Percentiles rank a stretch among this genome's conserved stretches.
Evolutionary conservation across 192 early-diverging fungal species (phyloP).

Genomic region (Geosiphon pyriformis): DNA sequence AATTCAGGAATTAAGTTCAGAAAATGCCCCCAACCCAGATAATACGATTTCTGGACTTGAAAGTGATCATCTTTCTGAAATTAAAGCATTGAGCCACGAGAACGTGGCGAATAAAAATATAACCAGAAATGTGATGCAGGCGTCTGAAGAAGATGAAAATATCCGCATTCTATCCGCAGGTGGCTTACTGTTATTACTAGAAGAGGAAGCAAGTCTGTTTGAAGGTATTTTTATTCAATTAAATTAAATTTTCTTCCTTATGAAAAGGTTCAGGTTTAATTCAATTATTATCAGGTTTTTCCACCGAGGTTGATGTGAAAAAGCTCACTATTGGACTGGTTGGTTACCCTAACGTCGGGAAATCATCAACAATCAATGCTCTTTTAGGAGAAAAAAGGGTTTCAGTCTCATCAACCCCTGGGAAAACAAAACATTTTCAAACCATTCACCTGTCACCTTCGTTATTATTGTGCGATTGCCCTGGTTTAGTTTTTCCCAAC

Average conservation of each 20-base stretch:
- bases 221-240: slow-evolving; percentile 29
- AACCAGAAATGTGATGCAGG: too few species aligned
- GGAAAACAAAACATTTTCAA: slow-evolving; percentile 99
- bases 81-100: too few species aligned
- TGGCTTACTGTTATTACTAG: slow-evolving; percentile 48
- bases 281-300: neutral
- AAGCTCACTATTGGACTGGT: slow-evolving; percentile 91
- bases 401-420: slow-evolving; percentile 93
- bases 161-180: slow-evolving; percentile 46
- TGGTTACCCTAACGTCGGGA: slow-evolving; percentile 99
- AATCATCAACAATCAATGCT: slow-evolving; percentile 97
- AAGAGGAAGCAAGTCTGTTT: slow-evolving; percentile 40
- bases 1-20: too few species aligned
- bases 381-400: slow-evolving; percentile 91
- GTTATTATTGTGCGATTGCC: slow-evolving; percentile 96
- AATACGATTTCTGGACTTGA: too few species aligned
- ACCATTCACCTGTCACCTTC: slow-evolving; percentile 86
- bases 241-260: too few species aligned
- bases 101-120: too few species aligned
- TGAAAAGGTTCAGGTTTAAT: neutral
- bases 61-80: too few species aligned
- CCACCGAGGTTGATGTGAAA: slow-evolving; percentile 22
- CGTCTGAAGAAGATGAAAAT: slow-evolving; percentile 40
- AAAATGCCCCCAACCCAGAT: too few species aligned
- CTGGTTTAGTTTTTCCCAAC: slow-evolving; percentile 97